Conservation (phyloP, 192 early-diverging fungal genomes). For the Coemansia sp. region DNA sequence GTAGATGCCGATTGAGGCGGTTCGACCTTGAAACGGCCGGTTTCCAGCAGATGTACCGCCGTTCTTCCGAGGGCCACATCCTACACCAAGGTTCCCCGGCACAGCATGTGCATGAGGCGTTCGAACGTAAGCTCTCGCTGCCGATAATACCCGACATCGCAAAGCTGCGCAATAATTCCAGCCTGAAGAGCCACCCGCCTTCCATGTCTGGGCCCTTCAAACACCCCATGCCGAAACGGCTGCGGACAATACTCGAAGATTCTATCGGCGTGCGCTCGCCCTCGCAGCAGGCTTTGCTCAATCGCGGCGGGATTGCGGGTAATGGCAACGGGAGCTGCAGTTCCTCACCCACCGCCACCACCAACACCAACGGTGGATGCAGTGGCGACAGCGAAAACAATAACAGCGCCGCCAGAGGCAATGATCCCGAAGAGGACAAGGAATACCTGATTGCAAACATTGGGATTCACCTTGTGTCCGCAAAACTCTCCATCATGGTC, state of each 20-base stretch:
- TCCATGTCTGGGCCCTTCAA: slow-evolving; percentile 12
- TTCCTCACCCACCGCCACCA: too few relatives aligned
- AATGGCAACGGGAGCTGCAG: slow-evolving; percentile 4
- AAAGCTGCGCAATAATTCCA: slow-evolving; percentile 28
- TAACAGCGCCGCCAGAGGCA: not conserved
- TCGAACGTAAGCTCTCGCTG: slow-evolving; percentile 55
- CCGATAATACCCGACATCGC: slow-evolving; percentile 50
- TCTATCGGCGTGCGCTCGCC: slow-evolving; percentile 22
- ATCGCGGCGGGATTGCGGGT: not conserved
- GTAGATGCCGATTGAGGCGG: slow-evolving; percentile 52
- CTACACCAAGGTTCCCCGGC: slow-evolving; percentile 21
- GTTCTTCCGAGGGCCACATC: slow-evolving; percentile 55
- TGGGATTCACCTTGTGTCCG: slow-evolving; percentile 51
- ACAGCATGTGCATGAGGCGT: slow-evolving; percentile 37
- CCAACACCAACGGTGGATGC: slow-evolving; percentile 2
- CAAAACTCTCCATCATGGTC: slow-evolving; percentile 43
- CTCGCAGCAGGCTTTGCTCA: slow-evolving; percentile 1
- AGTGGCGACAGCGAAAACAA: slow-evolving; percentile 6
- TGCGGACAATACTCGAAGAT: slow-evolving; percentile 54
- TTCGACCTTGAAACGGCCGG: slow-evolving; percentile 43
- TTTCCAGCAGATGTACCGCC: slow-evolving; percentile 45
- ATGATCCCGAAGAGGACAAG: not conserved
- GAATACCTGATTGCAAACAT: slow-evolving; percentile 56
- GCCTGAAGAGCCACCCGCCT: slow-evolving; percentile 3
- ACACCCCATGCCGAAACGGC: slow-evolving; percentile 48